phyloP scores from a whole-genome alignment of 2,329 filamentous ascomycete species.

The Exophiala calicioides region DNA sequence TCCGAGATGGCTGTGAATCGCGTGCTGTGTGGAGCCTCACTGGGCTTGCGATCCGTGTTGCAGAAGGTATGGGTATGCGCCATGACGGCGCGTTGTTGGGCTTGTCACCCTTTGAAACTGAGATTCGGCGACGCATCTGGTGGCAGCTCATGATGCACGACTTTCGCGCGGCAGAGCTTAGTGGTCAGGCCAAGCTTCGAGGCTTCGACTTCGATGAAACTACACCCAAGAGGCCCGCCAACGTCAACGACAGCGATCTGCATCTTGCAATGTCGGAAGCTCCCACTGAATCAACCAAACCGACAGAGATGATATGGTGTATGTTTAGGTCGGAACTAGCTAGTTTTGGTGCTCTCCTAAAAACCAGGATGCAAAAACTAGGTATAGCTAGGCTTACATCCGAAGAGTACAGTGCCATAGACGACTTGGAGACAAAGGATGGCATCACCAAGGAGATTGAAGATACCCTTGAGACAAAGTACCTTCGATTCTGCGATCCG shows the following conservation, averaged over 20 bases:
- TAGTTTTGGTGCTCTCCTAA: slow-evolving; percentile 12
- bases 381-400: not conserved
- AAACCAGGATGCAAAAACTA: slow-evolving; percentile 1
- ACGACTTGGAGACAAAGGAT: slow-evolving; percentile 23
- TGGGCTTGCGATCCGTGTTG: slow-evolving; percentile 63
- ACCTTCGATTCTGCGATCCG: slow-evolving; percentile 39
- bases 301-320: slow-evolving; percentile 24
- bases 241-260: slow-evolving; percentile 62
- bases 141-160: slow-evolving; percentile 55
- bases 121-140: slow-evolving; percentile 69
- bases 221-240: slow-evolving; percentile 47
- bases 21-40: slow-evolving; percentile 63
- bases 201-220: slow-evolving; percentile 29
- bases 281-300: slow-evolving; percentile 12
- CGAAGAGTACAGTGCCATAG: slow-evolving; percentile 2
- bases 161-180: slow-evolving; percentile 35
- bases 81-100: slow-evolving; percentile 60
- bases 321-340: slow-evolving; percentile 16
- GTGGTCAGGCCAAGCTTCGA: slow-evolving; percentile 29
- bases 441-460: slow-evolving; percentile 33
- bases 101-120: slow-evolving; percentile 63
- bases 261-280: slow-evolving; percentile 41
- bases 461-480: slow-evolving; percentile 36
- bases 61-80: slow-evolving; percentile 68
- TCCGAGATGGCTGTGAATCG: slow-evolving; percentile 60